These are phyloP conservation scores for Fusarium secorum DNA, from an alignment of 2,329 filamentous ascomycete species.

Conservation along the genomic window DNA sequence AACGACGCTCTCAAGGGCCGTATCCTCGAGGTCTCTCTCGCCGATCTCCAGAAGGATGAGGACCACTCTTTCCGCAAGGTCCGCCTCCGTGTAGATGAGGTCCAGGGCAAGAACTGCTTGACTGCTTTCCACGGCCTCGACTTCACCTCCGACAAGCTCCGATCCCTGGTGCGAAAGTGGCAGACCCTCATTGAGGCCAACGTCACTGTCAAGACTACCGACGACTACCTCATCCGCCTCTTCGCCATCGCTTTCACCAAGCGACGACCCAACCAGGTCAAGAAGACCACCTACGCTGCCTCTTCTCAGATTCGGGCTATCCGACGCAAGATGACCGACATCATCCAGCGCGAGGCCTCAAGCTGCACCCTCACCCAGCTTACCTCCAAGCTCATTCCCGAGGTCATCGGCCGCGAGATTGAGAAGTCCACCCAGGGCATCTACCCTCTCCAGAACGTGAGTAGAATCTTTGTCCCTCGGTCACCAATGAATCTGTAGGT, in stretches of 20 bases:
- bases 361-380: conserved; percentile 96
- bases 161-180: conserved; percentile 99
- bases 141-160: conserved; percentile 99
- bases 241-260: conserved; percentile 99
- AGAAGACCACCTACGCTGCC: conserved; percentile 99
- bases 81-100: conserved; percentile 97
- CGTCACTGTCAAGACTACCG: conserved; percentile 99
- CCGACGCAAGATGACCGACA: conserved; percentile 99
- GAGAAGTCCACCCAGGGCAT: conserved; percentile 99
- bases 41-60: conserved; percentile 99
- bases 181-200: conserved; percentile 99
- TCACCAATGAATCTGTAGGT: neutral
- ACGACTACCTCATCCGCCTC: conserved; percentile 98
- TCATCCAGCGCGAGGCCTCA: conserved; percentile 95
- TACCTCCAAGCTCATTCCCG: conserved; percentile 97
- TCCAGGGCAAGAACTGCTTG: conserved; percentile 99
- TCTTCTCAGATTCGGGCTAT: conserved; percentile 98
- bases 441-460: conserved; percentile 98
- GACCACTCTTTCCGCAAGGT: conserved; percentile 99
- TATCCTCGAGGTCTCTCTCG: conserved; percentile 98
- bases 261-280: conserved; percentile 98
- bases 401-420: conserved; percentile 99
- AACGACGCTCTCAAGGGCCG: conserved; percentile 99
- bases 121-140: conserved; percentile 99
- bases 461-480: conserved; percentile 44